Percentiles rank a stretch among this genome's conserved stretches.
These are phyloP conservation scores for Daldinia decipiens DNA, from an alignment of 495 filamentous ascomycete species.

Conservation along the genomic window DNA sequence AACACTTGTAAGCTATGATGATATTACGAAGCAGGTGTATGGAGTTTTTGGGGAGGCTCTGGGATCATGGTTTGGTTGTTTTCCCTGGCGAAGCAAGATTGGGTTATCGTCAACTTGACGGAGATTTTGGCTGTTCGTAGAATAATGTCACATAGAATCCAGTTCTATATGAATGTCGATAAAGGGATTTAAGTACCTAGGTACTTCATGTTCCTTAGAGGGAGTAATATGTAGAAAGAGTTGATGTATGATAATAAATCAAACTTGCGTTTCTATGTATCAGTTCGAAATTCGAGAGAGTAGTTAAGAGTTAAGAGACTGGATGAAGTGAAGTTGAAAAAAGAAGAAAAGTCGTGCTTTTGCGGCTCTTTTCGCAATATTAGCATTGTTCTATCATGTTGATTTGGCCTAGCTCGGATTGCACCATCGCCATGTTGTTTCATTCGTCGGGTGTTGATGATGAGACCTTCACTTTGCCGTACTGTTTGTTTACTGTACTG, in stretches of 20 bases:
- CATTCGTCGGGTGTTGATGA: constrained; percentile 34
- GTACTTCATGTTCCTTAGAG: background rate
- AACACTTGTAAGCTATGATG: constrained; percentile 20
- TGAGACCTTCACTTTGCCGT: constrained; percentile 27
- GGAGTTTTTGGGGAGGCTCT: constrained; percentile 27
- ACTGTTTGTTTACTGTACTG: constrained; percentile 24
- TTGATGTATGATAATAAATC: constrained; percentile 27
- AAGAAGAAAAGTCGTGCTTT: constrained; percentile 35
- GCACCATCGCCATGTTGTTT: constrained; percentile 43
- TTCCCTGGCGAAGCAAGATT: background rate
- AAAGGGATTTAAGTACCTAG: constrained; percentile 1
- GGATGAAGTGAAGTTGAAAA: constrained; percentile 44
- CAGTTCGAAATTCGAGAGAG: constrained; percentile 16
- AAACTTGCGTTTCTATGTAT: background rate
- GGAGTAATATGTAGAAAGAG: background rate
- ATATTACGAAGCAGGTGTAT: constrained; percentile 21
- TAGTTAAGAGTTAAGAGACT: background rate
- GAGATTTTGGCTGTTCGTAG: background rate
- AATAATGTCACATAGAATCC: background rate
- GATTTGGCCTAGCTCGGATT: constrained; percentile 48
- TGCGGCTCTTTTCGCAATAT: constrained; percentile 46
- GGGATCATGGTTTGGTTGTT: background rate
- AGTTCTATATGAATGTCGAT: background rate
- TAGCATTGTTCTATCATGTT: constrained; percentile 33
- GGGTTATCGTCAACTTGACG: constrained; percentile 9